Base-by-base conservation (phyloP, 495 filamentous ascomycete species). In the Sphaerosporella brunnea region DNA sequence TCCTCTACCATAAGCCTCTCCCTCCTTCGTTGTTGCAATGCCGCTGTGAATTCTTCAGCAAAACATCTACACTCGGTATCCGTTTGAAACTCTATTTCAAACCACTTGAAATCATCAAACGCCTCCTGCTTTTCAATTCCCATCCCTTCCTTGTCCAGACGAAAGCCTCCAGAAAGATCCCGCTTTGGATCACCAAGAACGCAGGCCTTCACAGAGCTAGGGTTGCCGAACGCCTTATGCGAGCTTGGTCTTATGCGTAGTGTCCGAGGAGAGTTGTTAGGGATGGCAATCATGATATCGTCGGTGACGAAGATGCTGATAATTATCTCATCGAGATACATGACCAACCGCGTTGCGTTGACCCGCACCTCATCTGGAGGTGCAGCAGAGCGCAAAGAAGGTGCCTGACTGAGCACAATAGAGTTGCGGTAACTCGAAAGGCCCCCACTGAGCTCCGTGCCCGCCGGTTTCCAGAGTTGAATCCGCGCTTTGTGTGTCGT, bases 51-150 rank as follows among this genome's bases (percentile, higher is more conserved):
- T 9, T 45, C 45, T 7, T 49, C 51, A 19, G 10, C 46, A 34
- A 58, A 59, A 1, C 36, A 10, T n/a, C 7, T 36, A 45, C 45
- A 58, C 47, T 51, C 52, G 2, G 1, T n/a, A 25, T 46, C 43
- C 16, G 18, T 50, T 45, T 49, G 36, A 25, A 59, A 59, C 26
- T 58, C 55, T 18, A 59, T 58, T 40, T 51, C 55, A 32, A 59
- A 54, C 56, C 56, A 59, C 48, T 44, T 59, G 19, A 54, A 58
- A 9, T 59, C 56, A 16, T 54, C 55, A 18, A 58, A 59, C 3
- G 10, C 36, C 0, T 54, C 55, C 21, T 51, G 35, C 1, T 48
- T 51, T 8, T 58, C 50, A 18, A 49, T 47, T 9, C 41, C 19
- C 16, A 59, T 45, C 18, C 55, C 56, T 16, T 49, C 42, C 40